phyloP scores from a whole-genome alignment of 495 filamentous ascomycete genomes.

The Tuber microsphaerosporum region DNA sequence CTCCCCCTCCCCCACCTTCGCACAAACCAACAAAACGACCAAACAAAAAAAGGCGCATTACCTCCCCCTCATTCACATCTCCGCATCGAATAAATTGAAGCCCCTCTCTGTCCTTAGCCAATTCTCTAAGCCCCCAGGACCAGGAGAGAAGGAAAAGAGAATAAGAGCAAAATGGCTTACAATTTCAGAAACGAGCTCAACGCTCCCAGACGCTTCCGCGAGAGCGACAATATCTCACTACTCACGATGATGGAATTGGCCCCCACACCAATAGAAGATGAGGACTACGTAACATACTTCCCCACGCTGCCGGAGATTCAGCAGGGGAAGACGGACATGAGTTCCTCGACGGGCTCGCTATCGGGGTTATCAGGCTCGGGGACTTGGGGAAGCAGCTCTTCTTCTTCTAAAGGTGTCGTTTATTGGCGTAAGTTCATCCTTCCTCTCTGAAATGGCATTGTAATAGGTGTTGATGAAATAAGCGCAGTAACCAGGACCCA shows the following conservation, averaged over 20 bases:
- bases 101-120: not conserved
- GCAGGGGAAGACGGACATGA: not conserved
- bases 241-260: slow-evolving; percentile 70
- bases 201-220: slow-evolving; percentile 16
- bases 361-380: not conserved
- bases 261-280: slow-evolving; percentile 68
- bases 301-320: slow-evolving; percentile 38
- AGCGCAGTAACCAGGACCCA: slow-evolving; percentile 67
- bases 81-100: not conserved
- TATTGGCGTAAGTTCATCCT: slow-evolving; percentile 25
- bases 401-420: slow-evolving; percentile 46
- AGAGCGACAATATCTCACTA: slow-evolving; percentile 44
- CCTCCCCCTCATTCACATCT: not conserved
- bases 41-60: not conserved
- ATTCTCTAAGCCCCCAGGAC: not conserved
- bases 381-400: slow-evolving; percentile 32
- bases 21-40: not conserved
- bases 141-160: not conserved
- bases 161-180: not conserved
- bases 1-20: not conserved
- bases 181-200: slow-evolving; percentile 5
- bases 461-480: slow-evolving; percentile 11
- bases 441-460: slow-evolving; percentile 15
- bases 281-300: slow-evolving; percentile 53
- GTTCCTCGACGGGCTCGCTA: not conserved